These are phyloP conservation scores for Neltuma alba DNA, from an alignment of 306 rosid genomes.

Conservation along the genomic window DNA sequence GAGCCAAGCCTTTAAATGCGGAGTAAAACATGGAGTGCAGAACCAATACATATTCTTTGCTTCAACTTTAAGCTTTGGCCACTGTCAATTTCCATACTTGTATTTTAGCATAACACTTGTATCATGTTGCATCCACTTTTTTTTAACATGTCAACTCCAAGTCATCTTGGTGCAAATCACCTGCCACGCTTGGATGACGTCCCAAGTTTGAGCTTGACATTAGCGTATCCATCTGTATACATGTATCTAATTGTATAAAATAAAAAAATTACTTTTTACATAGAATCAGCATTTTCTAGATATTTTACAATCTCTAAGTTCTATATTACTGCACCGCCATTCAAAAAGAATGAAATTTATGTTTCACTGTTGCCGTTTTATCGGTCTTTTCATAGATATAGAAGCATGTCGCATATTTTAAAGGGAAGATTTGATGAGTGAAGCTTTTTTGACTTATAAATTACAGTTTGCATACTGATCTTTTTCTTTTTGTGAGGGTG, in stretches of 20 bases:
- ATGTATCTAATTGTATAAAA: too few relatives aligned
- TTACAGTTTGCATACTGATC: not conserved
- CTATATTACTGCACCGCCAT: not conserved
- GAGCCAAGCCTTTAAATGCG: not conserved
- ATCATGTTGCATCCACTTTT: not conserved
- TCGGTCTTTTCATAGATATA: not conserved
- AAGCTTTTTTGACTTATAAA: not conserved
- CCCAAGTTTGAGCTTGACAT: too few relatives aligned
- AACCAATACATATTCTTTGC: not conserved
- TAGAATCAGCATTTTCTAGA: not conserved
- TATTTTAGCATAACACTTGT: not conserved
- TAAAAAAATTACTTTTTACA: too few relatives aligned
- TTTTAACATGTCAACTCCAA: too few relatives aligned
- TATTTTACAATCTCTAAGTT: not conserved
- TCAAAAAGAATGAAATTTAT: too few relatives aligned
- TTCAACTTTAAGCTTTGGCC: not conserved
- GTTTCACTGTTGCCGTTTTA: not conserved
- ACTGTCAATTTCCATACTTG: not conserved
- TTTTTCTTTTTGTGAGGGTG: not conserved
- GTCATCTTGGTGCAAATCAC: too few relatives aligned
- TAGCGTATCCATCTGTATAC: too few relatives aligned
- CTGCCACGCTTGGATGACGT: too few relatives aligned
- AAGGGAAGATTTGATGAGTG: not conserved
- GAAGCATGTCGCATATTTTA: not conserved
- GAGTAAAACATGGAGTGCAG: not conserved